Base-by-base conservation (phyloP, 139 green algal species). In the Asterochloris sp. region DNA sequence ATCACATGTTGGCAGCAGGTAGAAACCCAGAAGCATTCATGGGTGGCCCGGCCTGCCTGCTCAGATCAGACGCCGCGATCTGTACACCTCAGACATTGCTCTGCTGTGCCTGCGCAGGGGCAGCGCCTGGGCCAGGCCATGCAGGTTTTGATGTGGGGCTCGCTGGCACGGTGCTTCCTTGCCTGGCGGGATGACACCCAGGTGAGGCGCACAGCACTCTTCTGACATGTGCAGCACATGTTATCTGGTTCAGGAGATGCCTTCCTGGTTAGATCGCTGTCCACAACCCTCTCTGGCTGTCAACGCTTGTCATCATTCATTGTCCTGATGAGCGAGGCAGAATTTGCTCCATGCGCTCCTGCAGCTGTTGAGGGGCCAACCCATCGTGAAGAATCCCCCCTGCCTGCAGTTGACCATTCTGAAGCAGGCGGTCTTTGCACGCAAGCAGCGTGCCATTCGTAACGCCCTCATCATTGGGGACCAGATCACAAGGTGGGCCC, bases 371-470 rank as follows among this genome's bases (percentile, higher is more conserved):
- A 13, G 24, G 13, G 26, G 12, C 13, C 23, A 11, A 11, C 0
- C 69, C 69, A 54, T 54, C 6, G 38, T 6, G 6, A 54, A 54
- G 38, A 10, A 10, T 54, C 38, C 6, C 6, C 19, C 26, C 15
- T 14, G 21, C 27, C 0, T 17, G 28, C 63, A 83, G 68, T 61
- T 29, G 38, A 78, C 79, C 77, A 27, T 23, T 19, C 67, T 88
- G 23, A 89, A 87, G 79, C 83, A 85, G 2, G 54, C 74, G 19
- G 83, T 85, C 12, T 92, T 91, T 78, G 69, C 80, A 0, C 83
- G 85, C 62, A 92, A 92, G 85, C 89, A 92, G 86, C 54, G 69
- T 0, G 89, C 89, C 11, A 79, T 92, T 2, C 62, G 75, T 38
- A 83, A 89, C 79, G 89, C 89, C 10, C 62, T 90, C 74, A 67